Evolutionary conservation across 805 yeast species (phyloP), one percentile per base, ranked within the genome.

Genomic region (Jamesozyma lodderae): DNA sequence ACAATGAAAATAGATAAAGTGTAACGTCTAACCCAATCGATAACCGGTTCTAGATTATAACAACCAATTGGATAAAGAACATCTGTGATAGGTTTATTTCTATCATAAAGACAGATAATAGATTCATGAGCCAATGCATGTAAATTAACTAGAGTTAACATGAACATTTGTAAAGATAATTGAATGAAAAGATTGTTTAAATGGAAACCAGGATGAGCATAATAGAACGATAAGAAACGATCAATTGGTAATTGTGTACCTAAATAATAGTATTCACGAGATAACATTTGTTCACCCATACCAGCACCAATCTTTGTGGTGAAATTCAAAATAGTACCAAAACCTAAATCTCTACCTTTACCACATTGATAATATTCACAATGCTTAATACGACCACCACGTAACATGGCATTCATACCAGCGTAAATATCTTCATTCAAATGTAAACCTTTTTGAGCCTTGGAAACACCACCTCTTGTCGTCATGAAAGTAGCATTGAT

Each of bases 251-350:
- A 67, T 51, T 78, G 84, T 3, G 95, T 85, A 4, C 97, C 96
- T 45, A 88, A 61, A 58, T 84, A 86, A 56, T 79, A 88, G 59
- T 88, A 85, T 55, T 88, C 97, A 55, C 97, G 73, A 6, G 95
- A 85, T 26, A 90, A 63, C 64, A 87, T 75, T 59, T 88, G 97
- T 60, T 88, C 97, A 16, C 97, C 97, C 97, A 88, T 88, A 43
- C 97, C 97, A 35, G 95, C 92, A n/a, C 96, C 97, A 60, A 88
- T 88, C 64, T 88, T 88, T 1, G 95, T 81, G 0, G 96, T 90
- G 67, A 88, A 88, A 56, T 88, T 90, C 50, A 88, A 68, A 53
- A 88, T 86, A 0, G 96, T 83, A 5, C 88, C 83, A 62, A 88
- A 88, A 11, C 96, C 96, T 41, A 90, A 66, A 67, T 88, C 97